Evolutionary conservation across 345 rosid genomes (phyloP).

Genomic region (Citrus sp.): DNA sequence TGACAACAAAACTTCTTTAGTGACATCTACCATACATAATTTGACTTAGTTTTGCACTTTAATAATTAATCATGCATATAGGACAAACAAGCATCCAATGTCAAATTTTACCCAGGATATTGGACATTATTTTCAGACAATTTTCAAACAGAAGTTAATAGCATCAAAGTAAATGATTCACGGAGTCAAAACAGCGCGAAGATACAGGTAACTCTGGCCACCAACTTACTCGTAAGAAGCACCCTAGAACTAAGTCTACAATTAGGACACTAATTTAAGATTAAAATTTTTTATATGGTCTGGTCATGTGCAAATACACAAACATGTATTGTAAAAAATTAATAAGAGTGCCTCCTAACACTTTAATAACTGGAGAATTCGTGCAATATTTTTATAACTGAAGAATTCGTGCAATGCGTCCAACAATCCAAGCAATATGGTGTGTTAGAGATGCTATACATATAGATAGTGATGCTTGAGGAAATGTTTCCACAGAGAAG

Average conservation of each 20-base stretch:
- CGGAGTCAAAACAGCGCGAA: neutral
- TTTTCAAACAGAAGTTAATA: neutral
- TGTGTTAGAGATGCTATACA: neutral
- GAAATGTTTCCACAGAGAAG: neutral
- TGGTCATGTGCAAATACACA: neutral
- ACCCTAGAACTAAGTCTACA: slow-evolving; percentile 3
- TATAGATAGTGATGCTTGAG: neutral
- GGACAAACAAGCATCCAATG: neutral
- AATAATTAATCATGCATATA: neutral
- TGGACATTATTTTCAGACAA: neutral
- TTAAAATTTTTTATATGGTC: too few relatives aligned
- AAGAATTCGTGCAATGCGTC: neutral
- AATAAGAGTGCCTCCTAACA: neutral
- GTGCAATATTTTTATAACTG: neutral
- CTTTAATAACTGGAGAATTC: neutral
- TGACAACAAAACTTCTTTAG: slow-evolving; percentile 31
- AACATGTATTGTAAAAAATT: neutral
- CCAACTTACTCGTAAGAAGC: neutral
- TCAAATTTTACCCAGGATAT: neutral
- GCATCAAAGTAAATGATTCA: neutral
- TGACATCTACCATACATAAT: slow-evolving; percentile 4
- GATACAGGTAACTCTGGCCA: neutral
- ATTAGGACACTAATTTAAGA: neutral
- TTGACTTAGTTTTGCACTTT: neutral
- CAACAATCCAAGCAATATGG: neutral